A percentile compares a stretch with the other conserved stretches of the same genome.
Evolutionary conservation across 1,284 basidiomycete species (phyloP).

Genomic region (Schizophyllum commune): DNA sequence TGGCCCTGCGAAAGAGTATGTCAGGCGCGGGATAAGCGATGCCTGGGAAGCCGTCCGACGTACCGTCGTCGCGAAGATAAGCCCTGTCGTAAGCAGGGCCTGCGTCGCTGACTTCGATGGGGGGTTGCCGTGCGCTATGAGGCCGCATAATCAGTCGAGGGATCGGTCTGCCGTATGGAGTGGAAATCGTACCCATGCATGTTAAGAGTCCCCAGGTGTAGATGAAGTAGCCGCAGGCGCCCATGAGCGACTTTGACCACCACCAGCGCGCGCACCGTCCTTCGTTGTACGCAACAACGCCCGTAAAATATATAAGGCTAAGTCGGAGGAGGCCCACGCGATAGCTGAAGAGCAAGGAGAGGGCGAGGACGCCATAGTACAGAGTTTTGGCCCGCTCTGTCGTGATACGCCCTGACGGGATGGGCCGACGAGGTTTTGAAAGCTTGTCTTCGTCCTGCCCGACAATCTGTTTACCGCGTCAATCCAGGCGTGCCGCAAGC

Average conservation of each 20-base stretch:
- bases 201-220: constrained; percentile 26
- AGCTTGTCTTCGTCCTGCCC: constrained; percentile 24
- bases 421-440: constrained; percentile 28
- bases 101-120: constrained; percentile 14
- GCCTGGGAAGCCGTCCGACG: background rate
- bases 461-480: constrained; percentile 4
- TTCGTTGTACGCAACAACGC: constrained; percentile 26
- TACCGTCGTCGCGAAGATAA: constrained; percentile 24
- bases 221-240: constrained; percentile 22
- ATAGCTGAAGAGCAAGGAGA: constrained; percentile 19
- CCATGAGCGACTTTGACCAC: constrained; percentile 22
- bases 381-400: constrained; percentile 14
- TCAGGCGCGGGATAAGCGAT: background rate
- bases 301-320: constrained; percentile 20
- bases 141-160: constrained; percentile 1
- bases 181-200: constrained; percentile 19
- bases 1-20: constrained; percentile 12
- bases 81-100: constrained; percentile 15
- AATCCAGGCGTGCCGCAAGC: background rate
- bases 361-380: constrained; percentile 21
- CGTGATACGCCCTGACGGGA: constrained; percentile 26
- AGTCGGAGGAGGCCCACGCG: constrained; percentile 15
- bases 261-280: constrained; percentile 20
- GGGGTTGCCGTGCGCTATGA: constrained; percentile 10
- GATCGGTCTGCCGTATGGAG: background rate